Base-by-base conservation (phyloP, 495 filamentous ascomycete genomes). In the Aspergillus bertholletiae region DNA sequence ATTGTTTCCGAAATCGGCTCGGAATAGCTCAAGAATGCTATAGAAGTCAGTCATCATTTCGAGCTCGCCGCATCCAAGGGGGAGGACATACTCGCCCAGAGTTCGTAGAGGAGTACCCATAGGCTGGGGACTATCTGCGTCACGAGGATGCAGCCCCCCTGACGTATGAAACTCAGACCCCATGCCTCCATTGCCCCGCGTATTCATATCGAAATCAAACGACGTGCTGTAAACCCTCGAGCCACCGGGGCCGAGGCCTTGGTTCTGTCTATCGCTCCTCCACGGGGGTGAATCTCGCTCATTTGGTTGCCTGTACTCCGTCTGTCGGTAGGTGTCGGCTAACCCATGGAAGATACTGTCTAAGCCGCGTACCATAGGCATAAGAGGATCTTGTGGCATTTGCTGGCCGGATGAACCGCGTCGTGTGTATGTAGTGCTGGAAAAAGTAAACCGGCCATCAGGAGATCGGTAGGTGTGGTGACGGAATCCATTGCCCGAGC, bases 401-500 rank as follows among this genome's bases (percentile, higher is more conserved):
- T 59, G 62, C 47, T 15, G 35, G 47, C 47, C 46, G 18, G 48
- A 41, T 48, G 55, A 21, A n/a, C n/a, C n/a, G 24, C 45, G 61
- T 56, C 57, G 65, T 24, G 62, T 63, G n/a, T 64, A 57, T 0
- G 66, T 72, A 7, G 75, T 69, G 40, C 60, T 70, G n/a, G 64
- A 69, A 27, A 76, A 71, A 7, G 62, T 66, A 48, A 75, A 71
- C 7, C 66, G 66, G 17, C 74, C 73, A 60, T 74, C 63, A 22
- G 80, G 73, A 6, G 80, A 80, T 17, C 75, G 64, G 27, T 77
- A 80, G 9, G 78, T 74, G 46, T 64, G 75, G 46, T 65, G 67
- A 24, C 69, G 61, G 49, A 79, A 58, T 37, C 79, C 72, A 20
- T 51, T 37, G 22, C 58, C 54, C 13, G 54, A 49, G 17, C 49